Evolutionary conservation across 2,329 filamentous ascomycete genomes (phyloP), one percentile per base, ranked within the genome.

Genomic region (Penicillium glabrum): DNA sequence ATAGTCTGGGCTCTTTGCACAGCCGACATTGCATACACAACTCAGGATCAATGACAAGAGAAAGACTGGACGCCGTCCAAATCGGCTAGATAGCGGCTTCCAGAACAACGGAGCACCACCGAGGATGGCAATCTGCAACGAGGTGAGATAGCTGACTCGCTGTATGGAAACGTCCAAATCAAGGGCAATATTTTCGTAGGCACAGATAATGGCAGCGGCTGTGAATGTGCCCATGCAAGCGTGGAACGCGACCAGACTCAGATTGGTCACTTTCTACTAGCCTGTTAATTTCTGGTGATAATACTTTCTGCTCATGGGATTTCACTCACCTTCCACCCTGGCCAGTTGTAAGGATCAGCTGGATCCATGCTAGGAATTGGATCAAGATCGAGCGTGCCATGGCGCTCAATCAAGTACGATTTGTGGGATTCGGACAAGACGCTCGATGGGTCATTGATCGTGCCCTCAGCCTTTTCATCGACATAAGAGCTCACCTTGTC

Each of bases 221-320:
- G 76, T 82, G 60, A 86, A 85, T 1, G 81, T 82, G 45, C 78
- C 77, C 80, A 85, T 85, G 69, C 80, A 80, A 27, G 82, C 80
- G 54, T 86, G 82, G 63, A 84, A 83, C 0, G 82, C 80, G 16
- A 86, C 82, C 10, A 85, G 76, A 11, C 78, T 54, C 0, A 86
- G 70, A 56, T 85, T 84, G 53, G 73, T 55, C 1, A 75, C 67
- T 78, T 84, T 85, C 79, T 82, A 50, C 14, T 27, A 13, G 31
- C 2, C 1, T 33, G 35, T 65, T 10, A 65, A 47, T 41, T 19
- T 48, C 19, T 24, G 46, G 10, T 27, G 16, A 14, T 23, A 11
- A 43, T 39, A 26, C n/a, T 37, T 27, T 23, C 16, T 31, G 26
- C 29, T 31, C 29, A 29, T 19, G 2, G 27, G 14, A 14, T 49